Base-by-base conservation (phyloP, 1,139 yeast genomes). In the Lodderomyces oxycetoniae region DNA sequence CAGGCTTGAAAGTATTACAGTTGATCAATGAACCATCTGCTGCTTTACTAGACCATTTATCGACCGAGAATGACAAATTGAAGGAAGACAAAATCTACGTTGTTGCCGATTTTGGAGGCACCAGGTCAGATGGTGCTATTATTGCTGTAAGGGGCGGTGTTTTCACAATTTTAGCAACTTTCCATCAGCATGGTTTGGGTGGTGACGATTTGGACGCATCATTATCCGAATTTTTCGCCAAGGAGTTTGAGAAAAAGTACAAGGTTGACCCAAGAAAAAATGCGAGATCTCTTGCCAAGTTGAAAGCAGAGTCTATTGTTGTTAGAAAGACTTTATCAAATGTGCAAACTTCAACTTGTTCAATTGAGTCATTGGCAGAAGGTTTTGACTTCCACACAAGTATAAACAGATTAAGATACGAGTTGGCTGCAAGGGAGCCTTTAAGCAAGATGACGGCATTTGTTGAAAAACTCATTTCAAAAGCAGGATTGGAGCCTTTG, bases 31-130 rank as follows among this genome's bases (percentile, higher is more conserved):
- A 91, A 66, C 96, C 97, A 47, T 73, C 89, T 41, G 86, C 96
- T 44, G 96, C 97, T 33, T 69, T 91, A 44, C 71, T 91, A 48
- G 89, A 97, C 5, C 84, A 82, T 50, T 71, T 79, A 43, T 53
- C 69, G 32, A 59, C 67, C 29, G 71, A 71, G 39, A 81, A 76
- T 37, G 77, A 74, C 50, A 67, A 70, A 47, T 66, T 78, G 47
- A 57, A 60, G 37, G 66, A 78, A 48, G 96, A 91, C 62, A 85
- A 81, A 64, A 67, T 86, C 40, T 87, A 82, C 50, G 93, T 86
- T 36, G 96, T 93, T 48, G 94, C 95, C 34, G 98, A 91, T 62
- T 85, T 91, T 53, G 99, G 98, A 59, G 97, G 96, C 57, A 75
- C 88, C 49, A 79, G 98, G 66, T 82, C 95, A 27, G 98, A 91